Evolutionary conservation across 1,139 yeast species (phyloP).

Genomic region (Protomyces gravidus): DNA sequence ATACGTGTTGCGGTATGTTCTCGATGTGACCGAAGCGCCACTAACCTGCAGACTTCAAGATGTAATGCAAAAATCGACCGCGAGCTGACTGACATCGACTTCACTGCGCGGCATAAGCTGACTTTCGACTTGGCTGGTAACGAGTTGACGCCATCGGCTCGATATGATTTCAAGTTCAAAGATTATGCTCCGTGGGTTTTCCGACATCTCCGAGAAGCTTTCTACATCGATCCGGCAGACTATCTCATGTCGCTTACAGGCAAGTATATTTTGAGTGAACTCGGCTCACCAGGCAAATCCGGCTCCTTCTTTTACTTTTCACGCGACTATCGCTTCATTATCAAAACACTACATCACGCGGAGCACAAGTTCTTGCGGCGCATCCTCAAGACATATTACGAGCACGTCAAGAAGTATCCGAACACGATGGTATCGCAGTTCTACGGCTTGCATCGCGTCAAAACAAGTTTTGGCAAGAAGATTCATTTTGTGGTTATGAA

Average conservation of each 20-base stretch:
- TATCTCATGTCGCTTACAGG: constrained; percentile 88
- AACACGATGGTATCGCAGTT: constrained; percentile 87
- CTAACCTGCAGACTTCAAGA: constrained; percentile 60
- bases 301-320: constrained; percentile 96
- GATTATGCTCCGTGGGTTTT: constrained; percentile 95
- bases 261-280: constrained; percentile 82
- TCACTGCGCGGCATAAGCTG: constrained; percentile 65
- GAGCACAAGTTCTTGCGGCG: constrained; percentile 81
- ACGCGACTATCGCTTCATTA: constrained; percentile 86
- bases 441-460: constrained; percentile 90
- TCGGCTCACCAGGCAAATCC: constrained; percentile 94
- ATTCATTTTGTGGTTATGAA: constrained; percentile 96
- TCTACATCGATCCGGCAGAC: constrained; percentile 93
- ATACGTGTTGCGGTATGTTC: constrained; percentile 59
- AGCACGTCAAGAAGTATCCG: constrained; percentile 78
- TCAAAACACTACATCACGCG: constrained; percentile 89
- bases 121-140: constrained; percentile 86
- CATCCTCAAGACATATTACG: constrained; percentile 70
- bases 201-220: constrained; percentile 69
- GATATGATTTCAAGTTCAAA: constrained; percentile 92
- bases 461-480: constrained; percentile 79
- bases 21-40: not conserved
- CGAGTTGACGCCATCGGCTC: constrained; percentile 85
- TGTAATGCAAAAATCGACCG: constrained; percentile 78
- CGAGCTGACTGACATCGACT: constrained; percentile 65